These are phyloP conservation scores for Coemansia sp. DNA, from an alignment of 192 early-diverging fungal genomes.

Conservation along the genomic window DNA sequence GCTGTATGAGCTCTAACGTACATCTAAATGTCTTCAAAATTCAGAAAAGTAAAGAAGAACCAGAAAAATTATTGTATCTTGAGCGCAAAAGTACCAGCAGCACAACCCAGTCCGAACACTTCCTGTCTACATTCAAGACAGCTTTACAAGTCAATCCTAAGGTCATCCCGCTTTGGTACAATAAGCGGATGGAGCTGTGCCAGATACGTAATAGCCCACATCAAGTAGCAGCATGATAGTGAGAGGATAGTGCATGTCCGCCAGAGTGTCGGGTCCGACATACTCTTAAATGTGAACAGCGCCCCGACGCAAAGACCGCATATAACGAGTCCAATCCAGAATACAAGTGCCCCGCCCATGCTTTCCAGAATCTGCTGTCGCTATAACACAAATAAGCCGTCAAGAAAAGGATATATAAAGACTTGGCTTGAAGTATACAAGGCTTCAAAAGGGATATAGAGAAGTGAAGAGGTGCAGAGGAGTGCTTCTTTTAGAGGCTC, in stretches of 20 bases:
- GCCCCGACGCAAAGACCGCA: slow-evolving; percentile 32
- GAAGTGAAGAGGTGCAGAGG: neutral
- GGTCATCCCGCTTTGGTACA: slow-evolving; percentile 67
- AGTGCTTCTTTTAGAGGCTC: neutral
- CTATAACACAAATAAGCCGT: neutral
- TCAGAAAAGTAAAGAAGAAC: neutral
- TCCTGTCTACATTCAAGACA: neutral
- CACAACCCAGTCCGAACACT: neutral
- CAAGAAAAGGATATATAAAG: no score
- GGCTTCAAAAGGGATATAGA: neutral
- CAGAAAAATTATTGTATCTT: neutral
- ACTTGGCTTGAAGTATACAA: neutral
- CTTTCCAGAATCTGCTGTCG: neutral
- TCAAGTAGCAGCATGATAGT: slow-evolving; percentile 52
- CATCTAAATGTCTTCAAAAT: neutral
- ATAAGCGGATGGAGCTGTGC: slow-evolving; percentile 85
- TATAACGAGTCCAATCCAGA: slow-evolving; percentile 44
- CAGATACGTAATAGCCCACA: slow-evolving; percentile 89
- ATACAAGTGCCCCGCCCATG: slow-evolving; percentile 50
- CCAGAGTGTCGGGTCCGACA: slow-evolving; percentile 53
- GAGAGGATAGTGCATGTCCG: slow-evolving; percentile 52
- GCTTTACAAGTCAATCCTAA: slow-evolving; percentile 53
- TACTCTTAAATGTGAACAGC: slow-evolving; percentile 41
- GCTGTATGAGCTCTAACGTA: neutral
- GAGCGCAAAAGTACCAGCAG: neutral